These are phyloP conservation scores for Tulasnella sp. DNA, from an alignment of 768 basidiomycete species.

Conservation along the genomic window DNA sequence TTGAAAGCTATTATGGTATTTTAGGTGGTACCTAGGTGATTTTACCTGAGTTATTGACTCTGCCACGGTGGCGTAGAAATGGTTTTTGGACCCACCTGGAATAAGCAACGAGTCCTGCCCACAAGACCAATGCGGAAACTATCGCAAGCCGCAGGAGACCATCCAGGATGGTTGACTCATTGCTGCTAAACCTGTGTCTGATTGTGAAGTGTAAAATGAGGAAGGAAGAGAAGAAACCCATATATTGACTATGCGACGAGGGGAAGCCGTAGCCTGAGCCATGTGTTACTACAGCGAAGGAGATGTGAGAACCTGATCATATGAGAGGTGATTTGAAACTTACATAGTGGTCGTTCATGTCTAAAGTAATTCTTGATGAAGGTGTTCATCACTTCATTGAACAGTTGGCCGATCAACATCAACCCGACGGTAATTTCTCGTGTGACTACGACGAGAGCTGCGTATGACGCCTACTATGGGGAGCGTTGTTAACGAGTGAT, in stretches of 20 bases:
- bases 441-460: constrained; percentile 66
- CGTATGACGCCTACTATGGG: constrained; percentile 66
- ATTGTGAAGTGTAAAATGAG: constrained; percentile 67
- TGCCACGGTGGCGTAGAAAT: neutral
- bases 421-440: constrained; percentile 74
- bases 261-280: constrained; percentile 82
- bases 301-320: neutral
- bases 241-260: constrained; percentile 85
- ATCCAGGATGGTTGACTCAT: constrained; percentile 53
- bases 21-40: constrained; percentile 55
- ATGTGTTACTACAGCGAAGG: constrained; percentile 45
- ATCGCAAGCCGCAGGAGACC: constrained; percentile 47
- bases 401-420: constrained; percentile 80
- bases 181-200: constrained; percentile 60
- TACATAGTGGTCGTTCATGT: constrained; percentile 65
- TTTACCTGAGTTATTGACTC: neutral
- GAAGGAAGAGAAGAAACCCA: constrained; percentile 83
- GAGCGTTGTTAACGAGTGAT: constrained; percentile 23
- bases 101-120: constrained; percentile 69
- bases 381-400: constrained; percentile 67
- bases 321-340: neutral
- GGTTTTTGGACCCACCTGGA: constrained; percentile 53
- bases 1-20: constrained; percentile 70
- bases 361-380: constrained; percentile 63
- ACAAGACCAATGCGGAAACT: constrained; percentile 51